Evolutionary conservation across 1,284 basidiomycete genomes (phyloP), one percentile per base, ranked within the genome.

Genomic region (Chalciporus sp.): DNA sequence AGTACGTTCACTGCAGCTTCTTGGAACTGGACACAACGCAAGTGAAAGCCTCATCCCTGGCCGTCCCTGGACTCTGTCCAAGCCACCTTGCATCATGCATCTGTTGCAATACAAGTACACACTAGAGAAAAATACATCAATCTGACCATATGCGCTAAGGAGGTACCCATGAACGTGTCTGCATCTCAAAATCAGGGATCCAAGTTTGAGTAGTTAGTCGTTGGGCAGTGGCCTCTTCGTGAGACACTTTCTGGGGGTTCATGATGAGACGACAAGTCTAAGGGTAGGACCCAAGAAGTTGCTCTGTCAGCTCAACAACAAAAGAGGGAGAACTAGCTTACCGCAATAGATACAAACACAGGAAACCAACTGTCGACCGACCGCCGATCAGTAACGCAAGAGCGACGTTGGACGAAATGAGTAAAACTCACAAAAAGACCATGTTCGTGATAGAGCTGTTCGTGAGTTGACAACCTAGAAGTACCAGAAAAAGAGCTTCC

Each of bases 231-330:
- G 9, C 0, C 5, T 33, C 19, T 3, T 0, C 1, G 8, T 16
- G 3, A 2, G 29, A n/a, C 7, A 44, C 27, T 6, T 17, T 17
- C 28, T 63, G 65, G 29, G 69, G 46, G 44, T 66, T 66, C 33
- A 68, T 26, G 14, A 66, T 64, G 42, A 69, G 16, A 16, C 57
- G 63, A 43, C 33, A 51, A 1, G 55, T 66, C 64, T 66, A 7
- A 12, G 17, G 4, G 23, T 17, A 23, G 3, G 35, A 4, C 23
- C 23, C 23, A 23, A 9, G 1, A 2, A 35, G 7, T 10, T 11
- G 28, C 31, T 9, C 20, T 1, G 26, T 59, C 19, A 42, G 14
- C 35, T 20, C 33, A 45, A 16, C 20, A 4, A 9, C 14, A 14
- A 29, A 40, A 17, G 16, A 4, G 47, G 14, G 10, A 33, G 28